These are phyloP conservation scores for Epichloe sp. DNA, from an alignment of 2,329 filamentous ascomycete genomes.

Conservation along the genomic window DNA sequence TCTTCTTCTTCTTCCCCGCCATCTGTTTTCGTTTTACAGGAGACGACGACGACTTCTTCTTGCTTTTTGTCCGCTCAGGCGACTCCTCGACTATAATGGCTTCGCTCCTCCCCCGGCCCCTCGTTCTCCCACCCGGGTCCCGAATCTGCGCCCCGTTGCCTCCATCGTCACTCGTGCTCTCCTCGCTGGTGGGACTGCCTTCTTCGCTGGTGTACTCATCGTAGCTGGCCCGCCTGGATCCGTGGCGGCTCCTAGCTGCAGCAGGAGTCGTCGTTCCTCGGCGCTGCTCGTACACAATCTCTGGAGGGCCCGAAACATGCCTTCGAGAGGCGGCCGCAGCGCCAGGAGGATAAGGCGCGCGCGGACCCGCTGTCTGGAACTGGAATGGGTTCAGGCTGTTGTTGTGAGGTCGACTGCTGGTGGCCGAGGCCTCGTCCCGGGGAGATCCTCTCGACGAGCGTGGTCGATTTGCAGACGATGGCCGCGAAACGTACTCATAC, in stretches of 20 bases:
- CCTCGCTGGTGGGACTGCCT: conserved; percentile 20
- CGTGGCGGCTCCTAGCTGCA: conserved; percentile 20
- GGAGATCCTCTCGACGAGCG: conserved; percentile 20
- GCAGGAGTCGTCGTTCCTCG: conserved; percentile 15
- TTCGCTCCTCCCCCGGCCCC: conserved; percentile 17
- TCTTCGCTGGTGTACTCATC: conserved; percentile 23
- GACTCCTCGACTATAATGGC: conserved; percentile 27
- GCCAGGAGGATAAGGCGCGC: conserved; percentile 20
- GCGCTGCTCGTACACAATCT: conserved; percentile 14
- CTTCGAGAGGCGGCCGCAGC: conserved; percentile 23
- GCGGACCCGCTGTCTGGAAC: conserved; percentile 36
- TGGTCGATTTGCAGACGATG: conserved; percentile 10
- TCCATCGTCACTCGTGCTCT: conserved; percentile 25
- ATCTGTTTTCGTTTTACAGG: conserved; percentile 28
- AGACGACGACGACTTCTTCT: conserved; percentile 30
- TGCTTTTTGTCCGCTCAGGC: conserved; percentile 19
- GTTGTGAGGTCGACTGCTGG: conserved; percentile 12
- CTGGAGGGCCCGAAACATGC: conserved; percentile 22
- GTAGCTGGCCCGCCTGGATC: conserved; percentile 16
- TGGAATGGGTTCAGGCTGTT: conserved; percentile 34
- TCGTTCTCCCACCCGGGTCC: conserved; percentile 9
- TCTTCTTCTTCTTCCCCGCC: conserved; percentile 19
- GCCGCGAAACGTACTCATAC: conserved; percentile 27
- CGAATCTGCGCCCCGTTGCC: conserved; percentile 22
- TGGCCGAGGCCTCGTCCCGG: conserved; percentile 20